These are phyloP conservation scores for Pichia sp. DNA, from an alignment of 1,139 yeast genomes.

Conservation along the genomic window DNA sequence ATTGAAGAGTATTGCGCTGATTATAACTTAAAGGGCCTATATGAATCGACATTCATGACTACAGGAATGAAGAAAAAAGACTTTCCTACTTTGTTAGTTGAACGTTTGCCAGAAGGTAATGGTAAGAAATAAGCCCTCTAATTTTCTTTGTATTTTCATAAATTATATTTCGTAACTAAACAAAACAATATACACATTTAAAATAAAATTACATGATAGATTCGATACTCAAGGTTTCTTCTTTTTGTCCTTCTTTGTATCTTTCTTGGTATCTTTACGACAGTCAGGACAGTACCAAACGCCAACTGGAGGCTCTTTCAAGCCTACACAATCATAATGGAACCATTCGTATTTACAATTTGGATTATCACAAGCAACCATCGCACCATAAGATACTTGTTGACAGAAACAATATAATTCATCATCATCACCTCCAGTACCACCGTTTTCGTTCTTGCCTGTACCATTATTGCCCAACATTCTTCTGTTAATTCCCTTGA, in stretches of 20 bases:
- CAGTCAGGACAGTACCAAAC: conserved; percentile 69
- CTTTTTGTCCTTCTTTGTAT: conserved; percentile 11
- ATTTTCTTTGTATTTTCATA: too few relatives aligned
- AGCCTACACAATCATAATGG: conserved; percentile 76
- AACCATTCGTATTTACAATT: conserved; percentile 88
- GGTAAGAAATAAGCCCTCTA: too few relatives aligned
- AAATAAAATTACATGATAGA: too few relatives aligned
- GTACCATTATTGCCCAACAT: conserved; percentile 48
- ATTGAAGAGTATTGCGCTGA: too few relatives aligned
- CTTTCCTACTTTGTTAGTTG: too few relatives aligned
- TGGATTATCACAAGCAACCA: conserved; percentile 89
- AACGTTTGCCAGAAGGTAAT: too few relatives aligned
- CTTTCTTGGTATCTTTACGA: conserved; percentile 29
- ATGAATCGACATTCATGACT: too few relatives aligned
- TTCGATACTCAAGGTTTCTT: conserved; percentile 10
- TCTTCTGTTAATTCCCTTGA: conserved; percentile 17
- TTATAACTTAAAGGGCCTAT: too few relatives aligned
- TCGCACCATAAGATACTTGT: conserved; percentile 82
- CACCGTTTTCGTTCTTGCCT: conserved; percentile 44
- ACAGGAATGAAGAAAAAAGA: too few relatives aligned
- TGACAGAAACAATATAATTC: conserved; percentile 80
- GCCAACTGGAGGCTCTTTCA: conserved; percentile 60
- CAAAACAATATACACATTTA: too few relatives aligned
- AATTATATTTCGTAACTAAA: too few relatives aligned
- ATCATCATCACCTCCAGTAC: conserved; percentile 42